Conservation (phyloP, 2,329 filamentous ascomycete genomes). For the Fusarium tuaranense region DNA sequence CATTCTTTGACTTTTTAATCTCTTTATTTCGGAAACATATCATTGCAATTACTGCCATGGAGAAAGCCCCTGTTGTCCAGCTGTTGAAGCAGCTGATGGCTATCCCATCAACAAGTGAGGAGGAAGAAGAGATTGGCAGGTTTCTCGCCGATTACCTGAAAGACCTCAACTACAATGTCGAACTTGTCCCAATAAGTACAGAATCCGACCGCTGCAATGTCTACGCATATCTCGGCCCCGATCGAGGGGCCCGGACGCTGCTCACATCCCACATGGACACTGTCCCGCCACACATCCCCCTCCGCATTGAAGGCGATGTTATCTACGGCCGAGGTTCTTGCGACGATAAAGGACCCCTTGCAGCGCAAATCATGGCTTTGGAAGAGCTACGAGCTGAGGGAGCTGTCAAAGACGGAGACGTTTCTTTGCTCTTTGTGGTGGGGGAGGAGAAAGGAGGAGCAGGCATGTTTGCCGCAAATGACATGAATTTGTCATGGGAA, state of each 20-base stretch:
- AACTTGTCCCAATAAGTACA: conserved; percentile 49
- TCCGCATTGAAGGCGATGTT: conserved; percentile 61
- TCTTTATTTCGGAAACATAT: not conserved
- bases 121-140: conserved; percentile 49
- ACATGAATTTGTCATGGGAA: conserved; percentile 64
- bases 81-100: conserved; percentile 51
- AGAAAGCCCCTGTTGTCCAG: conserved; percentile 37
- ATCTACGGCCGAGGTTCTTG: conserved; percentile 74
- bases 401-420: conserved; percentile 49
- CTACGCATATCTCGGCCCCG: conserved; percentile 52
- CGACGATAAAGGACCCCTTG: conserved; percentile 73
- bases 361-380: conserved; percentile 76
- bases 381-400: conserved; percentile 29
- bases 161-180: conserved; percentile 50
- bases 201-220: conserved; percentile 51
- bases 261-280: conserved; percentile 79
- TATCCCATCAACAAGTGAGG: conserved; percentile 50
- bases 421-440: conserved; percentile 64
- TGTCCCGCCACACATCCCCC: conserved; percentile 76
- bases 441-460: conserved; percentile 76
- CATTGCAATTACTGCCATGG: conserved; percentile 2
- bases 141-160: conserved; percentile 48
- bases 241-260: conserved; percentile 47
- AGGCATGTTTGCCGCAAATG: conserved; percentile 69
- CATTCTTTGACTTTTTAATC: not conserved